A percentile compares a stretch with the other conserved stretches of the same genome.
Conservation (phyloP, 2,329 filamentous ascomycete genomes). For the Sporothrix humicola region DNA sequence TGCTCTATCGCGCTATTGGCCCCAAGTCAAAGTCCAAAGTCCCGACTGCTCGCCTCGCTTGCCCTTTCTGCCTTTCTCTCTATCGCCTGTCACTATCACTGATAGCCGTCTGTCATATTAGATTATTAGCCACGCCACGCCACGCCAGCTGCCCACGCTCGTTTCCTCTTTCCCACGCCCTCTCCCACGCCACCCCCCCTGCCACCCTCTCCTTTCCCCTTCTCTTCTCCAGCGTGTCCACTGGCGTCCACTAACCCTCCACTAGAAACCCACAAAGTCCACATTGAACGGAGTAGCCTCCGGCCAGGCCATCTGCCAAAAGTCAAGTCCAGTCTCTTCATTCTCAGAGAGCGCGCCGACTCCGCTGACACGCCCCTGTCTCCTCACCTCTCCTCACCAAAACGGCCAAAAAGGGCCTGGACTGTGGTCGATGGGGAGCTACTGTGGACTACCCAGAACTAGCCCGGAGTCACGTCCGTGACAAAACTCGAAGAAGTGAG, state of each 20-base stretch:
- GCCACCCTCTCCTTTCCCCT: background rate
- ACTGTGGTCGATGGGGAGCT: background rate
- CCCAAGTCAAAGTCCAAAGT: too few relatives aligned
- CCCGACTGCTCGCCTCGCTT: background rate
- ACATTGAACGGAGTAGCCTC: conserved; percentile 22
- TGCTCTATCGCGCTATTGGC: background rate
- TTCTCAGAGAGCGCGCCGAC: background rate
- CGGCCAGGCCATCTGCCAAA: background rate
- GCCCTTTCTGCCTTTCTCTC: too few relatives aligned
- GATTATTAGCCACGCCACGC: background rate
- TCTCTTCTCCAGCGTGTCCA: conserved; percentile 10
- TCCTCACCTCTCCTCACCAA: too few relatives aligned
- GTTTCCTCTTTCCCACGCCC: background rate
- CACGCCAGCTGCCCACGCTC: background rate
- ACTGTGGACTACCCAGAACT: too few relatives aligned
- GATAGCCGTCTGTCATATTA: too few relatives aligned
- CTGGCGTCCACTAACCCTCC: background rate
- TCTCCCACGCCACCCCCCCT: background rate
- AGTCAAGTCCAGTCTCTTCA: background rate
- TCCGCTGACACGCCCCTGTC: background rate
- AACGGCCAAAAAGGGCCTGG: background rate
- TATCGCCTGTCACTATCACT: too few relatives aligned
- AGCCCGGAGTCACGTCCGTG: too few relatives aligned
- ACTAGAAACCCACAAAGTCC: background rate
- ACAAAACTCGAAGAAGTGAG: too few relatives aligned